Base-by-base conservation (phyloP, 208 protist genomes). In the Zelonia costaricensis region DNA sequence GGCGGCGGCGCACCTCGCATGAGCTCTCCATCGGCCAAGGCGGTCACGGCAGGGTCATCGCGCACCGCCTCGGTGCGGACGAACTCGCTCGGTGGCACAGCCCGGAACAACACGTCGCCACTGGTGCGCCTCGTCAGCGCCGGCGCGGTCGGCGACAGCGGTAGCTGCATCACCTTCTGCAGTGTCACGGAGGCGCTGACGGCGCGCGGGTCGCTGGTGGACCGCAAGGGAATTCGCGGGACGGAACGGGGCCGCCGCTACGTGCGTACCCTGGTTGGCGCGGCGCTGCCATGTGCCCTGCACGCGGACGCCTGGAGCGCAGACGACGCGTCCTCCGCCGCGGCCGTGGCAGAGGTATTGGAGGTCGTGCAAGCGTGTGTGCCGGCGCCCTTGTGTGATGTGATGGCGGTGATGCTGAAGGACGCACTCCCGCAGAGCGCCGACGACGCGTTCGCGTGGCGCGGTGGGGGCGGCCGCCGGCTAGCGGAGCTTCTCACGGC, bases 401-500 rank as follows among this genome's bases (percentile, higher is more conserved):
- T 90, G 13, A 30, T 90, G 36, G 33, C 46, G 48, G 58, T 74
- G 39, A 78, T 82, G 62, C 38, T 86, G 45, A 71, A 53, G 55
- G 83, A 90, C 22, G 71, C 79, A 16, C 57, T 78, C 15, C 54
- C 63, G 4, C 71, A 69, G 8, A 56, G 66, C 27, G 48, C 36
- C 20, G 47, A 45, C 15, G 55, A 66, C 39, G 33, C 35, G n/a
- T 83, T 78, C 63, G 38, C 62, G 13, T 91, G 84, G 84, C 75
- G 64, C 42, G 66, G 62, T 3, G 74, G 59, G 20, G 84, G 84
- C n/a, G 68, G 79, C 0, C 62, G 81, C 16, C 47, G 35, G 39
- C 63, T 91, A 12, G 76, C 73, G 22, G 57, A 76, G 31, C 49
- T 86, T n/a, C 76, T 91, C 30, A 55, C 68, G 12, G 35, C 42